These are phyloP conservation scores for Blastobotrys muscicola DNA, from an alignment of 805 yeast genomes.

Conservation along the genomic window DNA sequence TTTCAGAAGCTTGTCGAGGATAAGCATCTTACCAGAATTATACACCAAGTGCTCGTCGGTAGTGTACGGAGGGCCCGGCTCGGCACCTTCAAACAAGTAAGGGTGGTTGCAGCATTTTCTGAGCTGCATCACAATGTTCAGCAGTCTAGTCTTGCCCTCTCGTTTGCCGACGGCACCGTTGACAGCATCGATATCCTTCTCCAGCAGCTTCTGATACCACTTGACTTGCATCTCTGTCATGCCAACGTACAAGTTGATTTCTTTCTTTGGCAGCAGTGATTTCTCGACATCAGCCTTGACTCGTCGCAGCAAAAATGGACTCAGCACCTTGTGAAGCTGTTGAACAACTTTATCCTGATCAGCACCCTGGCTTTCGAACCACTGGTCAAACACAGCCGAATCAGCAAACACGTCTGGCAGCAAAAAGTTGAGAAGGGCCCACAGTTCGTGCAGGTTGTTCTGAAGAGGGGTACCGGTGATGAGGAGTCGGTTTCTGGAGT, in stretches of 20 bases:
- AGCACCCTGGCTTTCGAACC: conserved; percentile 54
- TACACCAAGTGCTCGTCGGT: conserved; percentile 86
- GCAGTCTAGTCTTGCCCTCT: conserved; percentile 72
- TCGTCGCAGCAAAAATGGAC: conserved; percentile 81
- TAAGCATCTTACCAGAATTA: conserved; percentile 87
- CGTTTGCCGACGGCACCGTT: conserved; percentile 87
- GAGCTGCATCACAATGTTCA: conserved; percentile 93
- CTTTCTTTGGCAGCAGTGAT: conserved; percentile 81
- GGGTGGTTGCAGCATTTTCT: conserved; percentile 97
- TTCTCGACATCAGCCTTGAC: conserved; percentile 91
- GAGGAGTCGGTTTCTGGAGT: conserved; percentile 71
- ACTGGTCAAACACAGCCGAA: conserved; percentile 79
- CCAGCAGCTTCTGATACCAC: conserved; percentile 82
- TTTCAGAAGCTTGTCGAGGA: conserved; percentile 71
- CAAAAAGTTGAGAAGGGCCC: conserved; percentile 88
- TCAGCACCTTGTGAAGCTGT: conserved; percentile 75
- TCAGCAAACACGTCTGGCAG: conserved; percentile 95
- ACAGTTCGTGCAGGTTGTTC: conserved; percentile 86
- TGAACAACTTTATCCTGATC: conserved; percentile 75
- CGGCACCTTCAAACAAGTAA: conserved; percentile 95
- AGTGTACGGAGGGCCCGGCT: conserved; percentile 96
- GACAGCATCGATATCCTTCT: conserved; percentile 91
- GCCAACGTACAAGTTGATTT: conserved; percentile 83
- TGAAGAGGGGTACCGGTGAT: conserved; percentile 97
- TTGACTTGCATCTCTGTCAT: conserved; percentile 91